Conservation (phyloP, 805 yeast species). For the Nakazawaea molendinolei region DNA sequence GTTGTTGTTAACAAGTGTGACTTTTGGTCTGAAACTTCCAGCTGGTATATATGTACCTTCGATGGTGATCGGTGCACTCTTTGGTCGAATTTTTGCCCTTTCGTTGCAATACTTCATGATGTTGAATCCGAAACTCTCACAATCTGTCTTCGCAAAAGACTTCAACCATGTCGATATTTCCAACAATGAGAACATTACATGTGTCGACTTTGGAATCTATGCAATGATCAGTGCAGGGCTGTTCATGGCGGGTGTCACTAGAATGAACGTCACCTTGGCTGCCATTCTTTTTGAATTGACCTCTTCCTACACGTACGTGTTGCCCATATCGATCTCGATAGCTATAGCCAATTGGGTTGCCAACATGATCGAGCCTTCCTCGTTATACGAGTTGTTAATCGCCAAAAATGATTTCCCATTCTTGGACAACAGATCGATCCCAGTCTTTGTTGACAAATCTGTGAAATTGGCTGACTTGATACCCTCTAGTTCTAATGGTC, state of each 20-base stretch:
- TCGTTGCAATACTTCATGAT: conserved; percentile 31
- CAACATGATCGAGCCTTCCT: conserved; percentile 39
- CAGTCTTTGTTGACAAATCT: conserved; percentile 25
- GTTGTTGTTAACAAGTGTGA: conserved; percentile 38
- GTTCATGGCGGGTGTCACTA: conserved; percentile 50
- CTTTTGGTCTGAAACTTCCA: conserved; percentile 54
- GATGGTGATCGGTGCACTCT: conserved; percentile 57
- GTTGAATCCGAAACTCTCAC: conserved; percentile 16
- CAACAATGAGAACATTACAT: conserved; percentile 15
- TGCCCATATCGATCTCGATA: conserved; percentile 50
- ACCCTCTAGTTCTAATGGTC: conserved; percentile 14
- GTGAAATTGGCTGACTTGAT: conserved; percentile 35
- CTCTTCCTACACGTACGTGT: conserved; percentile 47
- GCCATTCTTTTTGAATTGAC: conserved; percentile 49
- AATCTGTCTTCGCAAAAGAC: conserved; percentile 15
- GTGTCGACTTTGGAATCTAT: conserved; percentile 44
- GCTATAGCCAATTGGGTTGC: conserved; percentile 56
- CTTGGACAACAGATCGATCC: conserved; percentile 34
- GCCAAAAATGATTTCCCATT: conserved; percentile 46
- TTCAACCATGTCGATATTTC: not conserved
- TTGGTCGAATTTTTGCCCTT: conserved; percentile 45
- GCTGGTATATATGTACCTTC: conserved; percentile 59
- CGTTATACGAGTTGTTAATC: conserved; percentile 43
- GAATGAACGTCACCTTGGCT: conserved; percentile 48
- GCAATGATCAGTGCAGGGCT: conserved; percentile 52